A percentile compares a stretch with the other conserved stretches of the same genome.
These are phyloP conservation scores for Pyrrhoderma noxium DNA, from an alignment of 1,284 basidiomycete species.

Conservation along the genomic window DNA sequence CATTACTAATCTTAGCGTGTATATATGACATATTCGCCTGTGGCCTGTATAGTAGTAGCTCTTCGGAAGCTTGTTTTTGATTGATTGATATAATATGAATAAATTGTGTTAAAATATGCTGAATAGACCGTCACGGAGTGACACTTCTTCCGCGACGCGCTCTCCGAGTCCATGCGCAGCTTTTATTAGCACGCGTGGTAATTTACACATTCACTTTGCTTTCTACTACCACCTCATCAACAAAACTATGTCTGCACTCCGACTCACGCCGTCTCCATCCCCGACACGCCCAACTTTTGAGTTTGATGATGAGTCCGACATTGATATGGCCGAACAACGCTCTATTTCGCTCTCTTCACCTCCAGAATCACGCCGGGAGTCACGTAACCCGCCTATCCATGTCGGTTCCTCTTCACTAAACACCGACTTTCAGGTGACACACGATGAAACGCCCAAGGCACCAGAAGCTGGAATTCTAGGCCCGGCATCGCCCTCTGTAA, in stretches of 20 bases:
- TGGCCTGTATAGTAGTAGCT: not conserved
- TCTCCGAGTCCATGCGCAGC: no score
- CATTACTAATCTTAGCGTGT: conserved; percentile 1
- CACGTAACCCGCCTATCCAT: conserved; percentile 36
- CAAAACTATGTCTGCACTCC: conserved; percentile 10
- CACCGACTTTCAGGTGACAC: conserved; percentile 19
- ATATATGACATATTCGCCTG: no score
- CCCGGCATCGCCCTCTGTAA: not conserved
- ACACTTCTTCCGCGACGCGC: no score
- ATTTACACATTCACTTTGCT: not conserved
- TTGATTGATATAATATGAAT: no score
- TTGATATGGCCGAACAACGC: conserved; percentile 72
- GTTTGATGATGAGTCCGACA: conserved; percentile 31
- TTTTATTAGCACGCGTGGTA: not conserved
- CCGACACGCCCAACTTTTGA: conserved; percentile 22
- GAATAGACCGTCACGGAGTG: no score
- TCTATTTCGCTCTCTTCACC: conserved; percentile 70
- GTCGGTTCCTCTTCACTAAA: conserved; percentile 25
- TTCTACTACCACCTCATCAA: not conserved
- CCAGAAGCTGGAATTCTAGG: conserved; percentile 16
- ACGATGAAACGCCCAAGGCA: not conserved
- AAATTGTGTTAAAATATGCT: no score
- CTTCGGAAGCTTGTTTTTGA: no score
- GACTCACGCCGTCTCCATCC: conserved; percentile 17
- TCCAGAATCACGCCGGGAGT: conserved; percentile 19